Evolutionary conservation across 805 yeast species (phyloP), one percentile per base, ranked within the genome.

Genomic region (Kodamaea neixiangensis): DNA sequence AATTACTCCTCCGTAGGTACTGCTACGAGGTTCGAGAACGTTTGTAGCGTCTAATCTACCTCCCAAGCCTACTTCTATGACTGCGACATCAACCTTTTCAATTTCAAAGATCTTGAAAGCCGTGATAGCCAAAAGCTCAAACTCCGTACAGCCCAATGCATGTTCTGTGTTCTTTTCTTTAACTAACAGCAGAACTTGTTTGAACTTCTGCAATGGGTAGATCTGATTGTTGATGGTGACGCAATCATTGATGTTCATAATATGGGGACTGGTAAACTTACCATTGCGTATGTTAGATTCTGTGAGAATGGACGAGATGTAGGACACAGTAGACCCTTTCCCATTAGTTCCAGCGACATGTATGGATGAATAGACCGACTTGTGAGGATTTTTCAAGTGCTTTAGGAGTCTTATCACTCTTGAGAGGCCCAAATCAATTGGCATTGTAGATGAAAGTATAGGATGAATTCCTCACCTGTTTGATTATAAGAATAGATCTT

Each of bases 341-440:
- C 99, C 99, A 63, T 93, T 93, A 7, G 99, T 93, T 0, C 99
- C 99, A 0, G 97, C 97, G 3, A 94, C 79, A 63, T 94, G 99
- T n/a, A 94, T 72, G 0, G 90, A 83, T 54, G 81, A 80, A 61
- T 82, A 82, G 3, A 70, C 58, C 13, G 64, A 54, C 9, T 65
- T 58, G 37, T 89, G 94, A 0, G 97, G 97, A 58, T 83, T 80
- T 0, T 89, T 90, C 17, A 91, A 69, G 34, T 61, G 61, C 20
- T 56, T 55, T 7, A 75, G 65, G 19, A 75, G 64, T 42, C 57
- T 61, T 3, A 60, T 47, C 7, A 75, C 64, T 45, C 79, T 58
- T 3, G 67, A 52, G 15, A 75, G 61, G 7, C 75, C 76, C 40
- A 75, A 58, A 50, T 72, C 75, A 41, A 75, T 75, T 10, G 72